Evolutionary conservation across 495 filamentous ascomycete species (phyloP).

Genomic region (Neurospora hispaniola): DNA sequence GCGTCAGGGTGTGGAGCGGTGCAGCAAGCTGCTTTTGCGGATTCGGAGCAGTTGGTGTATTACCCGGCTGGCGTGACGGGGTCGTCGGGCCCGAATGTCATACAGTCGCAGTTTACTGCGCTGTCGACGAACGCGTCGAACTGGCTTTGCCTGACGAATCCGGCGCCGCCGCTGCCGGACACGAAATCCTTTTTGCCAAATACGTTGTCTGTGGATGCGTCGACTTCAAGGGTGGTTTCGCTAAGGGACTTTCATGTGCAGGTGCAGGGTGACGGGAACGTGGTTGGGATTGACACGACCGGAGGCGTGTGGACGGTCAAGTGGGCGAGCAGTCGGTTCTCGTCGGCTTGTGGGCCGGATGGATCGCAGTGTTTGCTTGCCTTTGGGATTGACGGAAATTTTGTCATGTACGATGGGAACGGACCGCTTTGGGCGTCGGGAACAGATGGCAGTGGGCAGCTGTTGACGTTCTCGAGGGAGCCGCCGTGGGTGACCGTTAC

Average conservation of each 20-base stretch:
- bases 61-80: constrained; percentile 5
- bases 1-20: neutral
- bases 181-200: neutral
- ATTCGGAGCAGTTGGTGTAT: constrained; percentile 4
- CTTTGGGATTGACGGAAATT: constrained; percentile 1
- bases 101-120: constrained; percentile 4
- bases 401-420: constrained; percentile 2
- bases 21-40: constrained; percentile 2
- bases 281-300: constrained; percentile 10
- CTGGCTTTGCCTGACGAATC: constrained; percentile 9
- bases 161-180: constrained; percentile 4
- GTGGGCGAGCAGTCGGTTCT: constrained; percentile 3
- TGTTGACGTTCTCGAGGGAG: constrained; percentile 1
- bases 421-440: constrained; percentile 4
- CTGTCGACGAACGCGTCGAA: constrained; percentile 6
- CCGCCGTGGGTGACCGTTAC: constrained; percentile 5
- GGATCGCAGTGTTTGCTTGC: constrained; percentile 1
- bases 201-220: constrained; percentile 1
- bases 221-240: neutral
- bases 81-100: neutral
- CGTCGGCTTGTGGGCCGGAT: constrained; percentile 3
- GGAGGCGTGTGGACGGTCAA: constrained; percentile 6
- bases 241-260: constrained; percentile 8
- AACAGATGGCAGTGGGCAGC: constrained; percentile 2
- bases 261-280: constrained; percentile 12